Evolutionary conservation across 2,329 filamentous ascomycete genomes (phyloP).

Genomic region (Aspergillus sp.): DNA sequence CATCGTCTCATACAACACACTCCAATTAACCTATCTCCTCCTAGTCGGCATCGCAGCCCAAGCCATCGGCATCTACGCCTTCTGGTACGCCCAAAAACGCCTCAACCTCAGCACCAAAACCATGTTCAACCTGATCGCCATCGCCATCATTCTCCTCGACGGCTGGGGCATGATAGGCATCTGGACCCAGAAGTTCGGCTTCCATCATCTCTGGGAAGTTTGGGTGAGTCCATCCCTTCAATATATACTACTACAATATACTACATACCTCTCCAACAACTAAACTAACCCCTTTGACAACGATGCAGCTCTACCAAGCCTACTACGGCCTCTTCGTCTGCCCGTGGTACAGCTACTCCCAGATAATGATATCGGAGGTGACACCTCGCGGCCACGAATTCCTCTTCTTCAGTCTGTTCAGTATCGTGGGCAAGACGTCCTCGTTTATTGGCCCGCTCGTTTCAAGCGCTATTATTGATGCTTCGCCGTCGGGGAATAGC

Average conservation of each 20-base stretch:
- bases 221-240: constrained; percentile 37
- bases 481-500: constrained; percentile 55
- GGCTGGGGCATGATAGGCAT: constrained; percentile 63
- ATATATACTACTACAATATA: not conserved
- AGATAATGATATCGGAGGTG: constrained; percentile 71
- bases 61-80: constrained; percentile 60
- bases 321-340: constrained; percentile 69
- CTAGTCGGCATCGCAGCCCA: constrained; percentile 67
- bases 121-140: constrained; percentile 67
- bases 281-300: too few relatives aligned
- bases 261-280: not conserved
- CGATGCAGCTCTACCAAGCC: constrained; percentile 43
- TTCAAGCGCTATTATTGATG: constrained; percentile 69
- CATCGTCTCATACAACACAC: constrained; percentile 65
- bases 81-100: constrained; percentile 64
- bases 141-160: constrained; percentile 61
- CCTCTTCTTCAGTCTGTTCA: constrained; percentile 69
- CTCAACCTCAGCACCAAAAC: constrained; percentile 63
- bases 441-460: constrained; percentile 70
- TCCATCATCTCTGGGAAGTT: constrained; percentile 57
- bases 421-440: constrained; percentile 68
- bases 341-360: constrained; percentile 70
- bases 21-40: constrained; percentile 66
- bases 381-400: constrained; percentile 69
- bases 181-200: constrained; percentile 56